These are phyloP conservation scores for Groenewaldozyma sp. DNA, from an alignment of 1,139 yeast genomes.

Conservation along the genomic window DNA sequence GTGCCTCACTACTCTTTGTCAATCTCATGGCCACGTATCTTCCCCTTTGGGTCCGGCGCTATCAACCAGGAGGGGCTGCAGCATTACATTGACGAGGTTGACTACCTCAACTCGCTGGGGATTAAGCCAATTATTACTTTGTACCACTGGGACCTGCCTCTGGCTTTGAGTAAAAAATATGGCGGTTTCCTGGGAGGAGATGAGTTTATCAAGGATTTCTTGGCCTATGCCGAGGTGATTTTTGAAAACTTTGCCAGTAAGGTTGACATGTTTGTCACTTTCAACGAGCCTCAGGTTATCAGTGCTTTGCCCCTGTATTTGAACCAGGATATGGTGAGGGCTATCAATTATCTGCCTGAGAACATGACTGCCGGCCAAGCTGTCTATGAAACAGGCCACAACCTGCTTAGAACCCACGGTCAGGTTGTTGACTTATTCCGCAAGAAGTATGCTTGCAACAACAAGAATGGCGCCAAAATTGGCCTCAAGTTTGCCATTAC, in stretches of 20 bases:
- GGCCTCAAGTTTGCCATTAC: constrained; percentile 5
- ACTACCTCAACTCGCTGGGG: constrained; percentile 26
- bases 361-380: too few species aligned
- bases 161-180: constrained; percentile 14
- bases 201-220: constrained; percentile 6
- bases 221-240: constrained; percentile 4
- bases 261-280: constrained; percentile 25
- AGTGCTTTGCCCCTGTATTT: background rate
- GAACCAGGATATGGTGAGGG: too few species aligned
- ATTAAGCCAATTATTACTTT: constrained; percentile 29
- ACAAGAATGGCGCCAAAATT: too few species aligned
- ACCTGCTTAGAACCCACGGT: too few species aligned
- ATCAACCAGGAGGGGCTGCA: constrained; percentile 28
- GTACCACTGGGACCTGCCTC: constrained; percentile 15
- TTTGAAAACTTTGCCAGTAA: constrained; percentile 5
- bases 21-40: constrained; percentile 8
- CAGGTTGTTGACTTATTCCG: too few species aligned
- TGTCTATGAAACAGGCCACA: too few species aligned
- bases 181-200: constrained; percentile 11
- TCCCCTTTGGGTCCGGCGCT: constrained; percentile 27
- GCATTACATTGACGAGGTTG: constrained; percentile 29
- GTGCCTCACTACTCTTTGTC: constrained; percentile 5
- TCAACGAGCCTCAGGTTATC: constrained; percentile 32
- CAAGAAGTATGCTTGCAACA: too few species aligned
- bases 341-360: too few species aligned